Percentiles rank a stretch among this genome's conserved stretches.
Evolutionary conservation across 441 rosid genomes (phyloP).

Genomic region (Manihot esculenta): DNA sequence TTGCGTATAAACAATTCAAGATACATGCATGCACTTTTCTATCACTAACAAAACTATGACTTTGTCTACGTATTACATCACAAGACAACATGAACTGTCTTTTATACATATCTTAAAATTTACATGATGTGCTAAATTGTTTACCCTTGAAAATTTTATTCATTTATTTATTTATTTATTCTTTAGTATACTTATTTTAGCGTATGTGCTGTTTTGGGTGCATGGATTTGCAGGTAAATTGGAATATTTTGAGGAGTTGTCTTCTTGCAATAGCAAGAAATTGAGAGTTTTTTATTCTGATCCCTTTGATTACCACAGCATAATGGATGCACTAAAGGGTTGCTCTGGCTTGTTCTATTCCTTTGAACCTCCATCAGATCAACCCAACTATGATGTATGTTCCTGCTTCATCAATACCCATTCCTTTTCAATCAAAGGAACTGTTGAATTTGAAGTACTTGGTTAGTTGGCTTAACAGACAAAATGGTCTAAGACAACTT

Average conservation of each 20-base stretch:
- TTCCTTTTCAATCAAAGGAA: background rate
- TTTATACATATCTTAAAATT: too few species aligned
- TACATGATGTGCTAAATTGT: background rate
- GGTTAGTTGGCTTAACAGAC: too few species aligned
- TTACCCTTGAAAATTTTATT: background rate
- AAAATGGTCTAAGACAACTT: too few species aligned
- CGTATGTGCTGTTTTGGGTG: background rate
- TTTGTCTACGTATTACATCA: too few species aligned
- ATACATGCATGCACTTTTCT: slow-evolving; percentile 3
- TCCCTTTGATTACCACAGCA: slow-evolving; percentile 62
- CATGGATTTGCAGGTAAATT: slow-evolving; percentile 30
- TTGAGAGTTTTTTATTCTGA: slow-evolving; percentile 52
- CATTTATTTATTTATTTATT: background rate
- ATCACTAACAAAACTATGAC: too few species aligned
- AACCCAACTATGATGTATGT: slow-evolving; percentile 53
- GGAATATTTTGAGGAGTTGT: slow-evolving; percentile 23
- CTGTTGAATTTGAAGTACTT: background rate
- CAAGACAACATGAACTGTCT: too few species aligned
- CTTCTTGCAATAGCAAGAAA: slow-evolving; percentile 27
- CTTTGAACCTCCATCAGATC: slow-evolving; percentile 56
- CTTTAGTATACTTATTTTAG: background rate
- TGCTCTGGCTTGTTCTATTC: slow-evolving; percentile 61
- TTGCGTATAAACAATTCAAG: background rate
- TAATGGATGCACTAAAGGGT: slow-evolving; percentile 50
- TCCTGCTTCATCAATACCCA: background rate